A percentile compares a stretch with the other conserved stretches of the same genome.
These are phyloP conservation scores for Corylus americana DNA, from an alignment of 306 rosid genomes.

Conservation along the genomic window DNA sequence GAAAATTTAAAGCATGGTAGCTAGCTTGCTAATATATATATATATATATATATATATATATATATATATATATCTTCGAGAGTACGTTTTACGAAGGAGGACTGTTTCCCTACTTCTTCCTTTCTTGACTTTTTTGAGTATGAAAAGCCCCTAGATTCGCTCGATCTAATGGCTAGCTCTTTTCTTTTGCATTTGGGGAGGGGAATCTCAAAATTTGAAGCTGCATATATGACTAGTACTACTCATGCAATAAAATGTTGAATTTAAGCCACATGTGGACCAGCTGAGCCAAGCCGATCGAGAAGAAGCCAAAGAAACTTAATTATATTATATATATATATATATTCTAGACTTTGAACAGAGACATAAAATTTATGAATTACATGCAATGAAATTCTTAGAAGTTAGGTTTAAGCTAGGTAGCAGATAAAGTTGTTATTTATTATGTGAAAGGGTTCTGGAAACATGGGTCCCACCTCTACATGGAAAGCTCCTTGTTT, in stretches of 20 bases:
- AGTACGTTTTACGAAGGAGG: background rate
- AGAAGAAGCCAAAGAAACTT: background rate
- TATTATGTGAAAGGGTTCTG: conserved; percentile 9
- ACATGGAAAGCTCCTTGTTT: conserved; percentile 26
- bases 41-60: too few species aligned
- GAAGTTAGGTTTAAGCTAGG: conserved; percentile 49
- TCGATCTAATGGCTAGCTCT: background rate
- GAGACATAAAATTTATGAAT: conserved; percentile 15
- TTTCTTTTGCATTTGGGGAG: conserved; percentile 2
- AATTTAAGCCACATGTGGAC: background rate
- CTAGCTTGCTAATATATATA: background rate
- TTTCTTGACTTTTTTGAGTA: conserved; percentile 36
- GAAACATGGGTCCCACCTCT: conserved; percentile 28
- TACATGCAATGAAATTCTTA: conserved; percentile 31
- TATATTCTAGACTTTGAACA: conserved; percentile 22
- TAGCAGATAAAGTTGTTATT: conserved; percentile 40
- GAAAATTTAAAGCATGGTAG: background rate
- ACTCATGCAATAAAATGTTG: background rate
- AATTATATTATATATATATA: too few species aligned
- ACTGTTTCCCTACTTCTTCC: conserved; percentile 6
- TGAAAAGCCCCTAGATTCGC: conserved; percentile 40
- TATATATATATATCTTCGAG: background rate
- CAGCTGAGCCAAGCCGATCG: background rate
- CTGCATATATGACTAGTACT: background rate
- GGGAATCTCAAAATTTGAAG: background rate